These are phyloP conservation scores for Fusarium sp. DNA, from an alignment of 2,329 filamentous ascomycete genomes.

Conservation along the genomic window DNA sequence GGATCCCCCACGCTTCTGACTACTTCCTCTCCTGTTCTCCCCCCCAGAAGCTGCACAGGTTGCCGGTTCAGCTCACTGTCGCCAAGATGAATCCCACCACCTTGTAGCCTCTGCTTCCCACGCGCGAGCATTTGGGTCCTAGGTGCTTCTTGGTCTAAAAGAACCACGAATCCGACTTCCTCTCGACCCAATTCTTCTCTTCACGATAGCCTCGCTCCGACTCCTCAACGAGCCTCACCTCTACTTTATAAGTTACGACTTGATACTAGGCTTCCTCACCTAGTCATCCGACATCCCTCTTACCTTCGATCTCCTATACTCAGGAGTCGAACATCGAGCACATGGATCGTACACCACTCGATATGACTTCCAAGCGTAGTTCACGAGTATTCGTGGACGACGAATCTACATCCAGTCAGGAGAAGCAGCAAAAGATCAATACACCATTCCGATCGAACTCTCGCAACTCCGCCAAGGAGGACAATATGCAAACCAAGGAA, in stretches of 20 bases:
- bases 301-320: neutral
- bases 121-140: conserved; percentile 37
- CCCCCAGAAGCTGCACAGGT: conserved; percentile 35
- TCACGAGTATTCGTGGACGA: conserved; percentile 40
- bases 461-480: conserved; percentile 46
- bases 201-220: conserved; percentile 28
- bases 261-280: neutral
- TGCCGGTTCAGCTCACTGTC: conserved; percentile 38
- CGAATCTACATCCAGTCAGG: conserved; percentile 22
- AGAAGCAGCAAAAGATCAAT: conserved; percentile 21
- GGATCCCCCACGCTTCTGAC: conserved; percentile 40
- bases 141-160: conserved; percentile 38
- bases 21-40: conserved; percentile 41
- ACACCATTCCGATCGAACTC: conserved; percentile 47
- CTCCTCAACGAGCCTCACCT: conserved; percentile 17
- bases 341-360: conserved; percentile 15
- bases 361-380: conserved; percentile 42
- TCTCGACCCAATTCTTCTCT: conserved; percentile 16
- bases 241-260: neutral
- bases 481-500: conserved; percentile 38
- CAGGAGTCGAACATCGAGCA: neutral
- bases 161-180: conserved; percentile 5
- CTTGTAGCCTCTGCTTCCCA: conserved; percentile 39
- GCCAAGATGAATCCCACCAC: conserved; percentile 42
- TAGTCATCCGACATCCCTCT: conserved; percentile 1